Evolutionary conservation across 2,329 filamentous ascomycete genomes (phyloP).

Genomic region (Neofusicoccum umdonicola): DNA sequence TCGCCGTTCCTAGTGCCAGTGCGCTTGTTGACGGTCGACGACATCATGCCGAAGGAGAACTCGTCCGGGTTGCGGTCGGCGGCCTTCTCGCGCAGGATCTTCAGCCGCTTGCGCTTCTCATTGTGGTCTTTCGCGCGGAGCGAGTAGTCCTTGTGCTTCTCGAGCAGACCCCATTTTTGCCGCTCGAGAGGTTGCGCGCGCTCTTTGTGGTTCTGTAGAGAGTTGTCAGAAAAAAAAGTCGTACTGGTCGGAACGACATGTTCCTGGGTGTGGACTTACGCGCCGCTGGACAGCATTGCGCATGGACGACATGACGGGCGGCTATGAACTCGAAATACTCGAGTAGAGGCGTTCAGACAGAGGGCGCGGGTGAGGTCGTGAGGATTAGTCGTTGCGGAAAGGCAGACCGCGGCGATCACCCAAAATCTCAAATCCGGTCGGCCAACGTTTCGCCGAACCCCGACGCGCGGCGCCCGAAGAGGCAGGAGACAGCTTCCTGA

Average conservation of each 20-base stretch:
- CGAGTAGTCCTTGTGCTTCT: conserved; percentile 86
- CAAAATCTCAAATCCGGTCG: conserved; percentile 11
- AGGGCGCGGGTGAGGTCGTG: not conserved
- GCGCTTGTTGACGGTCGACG: conserved; percentile 45
- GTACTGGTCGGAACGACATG: too few species aligned
- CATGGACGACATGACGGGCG: conserved; percentile 20
- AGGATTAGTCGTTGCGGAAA: not conserved
- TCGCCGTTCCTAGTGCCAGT: conserved; percentile 42
- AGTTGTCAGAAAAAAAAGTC: not conserved
- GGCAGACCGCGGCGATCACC: not conserved
- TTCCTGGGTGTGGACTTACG: not conserved
- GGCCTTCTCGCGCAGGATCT: conserved; percentile 59
- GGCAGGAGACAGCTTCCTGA: not conserved
- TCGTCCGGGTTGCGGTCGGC: conserved; percentile 64
- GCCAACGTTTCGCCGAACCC: not conserved
- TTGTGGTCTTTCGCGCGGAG: conserved; percentile 65
- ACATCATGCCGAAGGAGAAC: conserved; percentile 65
- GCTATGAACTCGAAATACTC: not conserved
- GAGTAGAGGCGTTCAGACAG: not conserved
- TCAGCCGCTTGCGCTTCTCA: conserved; percentile 58
- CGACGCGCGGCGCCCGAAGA: not conserved
- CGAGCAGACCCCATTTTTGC: conserved; percentile 82
- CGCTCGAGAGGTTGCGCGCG: conserved; percentile 83
- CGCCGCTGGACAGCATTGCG: conserved; percentile 31
- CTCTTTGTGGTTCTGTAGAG: conserved; percentile 75